These are phyloP conservation scores for Rhizopogon vulgaris DNA, from an alignment of 768 basidiomycete species.

Conservation along the genomic window DNA sequence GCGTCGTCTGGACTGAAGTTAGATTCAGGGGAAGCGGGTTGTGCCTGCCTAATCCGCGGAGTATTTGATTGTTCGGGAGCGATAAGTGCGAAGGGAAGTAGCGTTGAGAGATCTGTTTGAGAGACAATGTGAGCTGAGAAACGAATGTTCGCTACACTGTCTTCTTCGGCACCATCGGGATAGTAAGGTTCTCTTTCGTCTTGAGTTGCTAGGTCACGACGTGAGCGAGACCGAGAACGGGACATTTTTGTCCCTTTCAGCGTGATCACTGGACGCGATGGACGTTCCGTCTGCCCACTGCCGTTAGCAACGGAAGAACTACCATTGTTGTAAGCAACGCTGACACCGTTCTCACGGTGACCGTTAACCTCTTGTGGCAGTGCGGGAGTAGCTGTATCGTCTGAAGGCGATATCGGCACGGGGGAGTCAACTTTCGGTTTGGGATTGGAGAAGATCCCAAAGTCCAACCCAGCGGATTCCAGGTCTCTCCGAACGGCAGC, in stretches of 20 bases:
- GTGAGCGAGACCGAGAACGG: conserved; percentile 69
- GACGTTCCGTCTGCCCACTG: conserved; percentile 46
- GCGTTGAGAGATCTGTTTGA: conserved; percentile 47
- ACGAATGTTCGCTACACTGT: conserved; percentile 69
- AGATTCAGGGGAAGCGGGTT: conserved; percentile 16
- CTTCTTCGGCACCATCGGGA: conserved; percentile 55
- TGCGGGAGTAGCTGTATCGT: conserved; percentile 8
- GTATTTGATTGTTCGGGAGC: conserved; percentile 54
- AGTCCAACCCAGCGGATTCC: conserved; percentile 58
- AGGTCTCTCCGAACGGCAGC: conserved; percentile 65
- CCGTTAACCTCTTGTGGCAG: conserved; percentile 18
- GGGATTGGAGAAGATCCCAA: conserved; percentile 65
- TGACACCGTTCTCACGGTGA: conserved; percentile 21
- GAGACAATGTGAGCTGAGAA: conserved; percentile 69
- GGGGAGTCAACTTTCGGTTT: conserved; percentile 15
- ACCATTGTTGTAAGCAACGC: conserved; percentile 21
- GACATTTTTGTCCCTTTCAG: conserved; percentile 39
- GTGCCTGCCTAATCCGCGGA: conserved; percentile 23
- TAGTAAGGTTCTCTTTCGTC: conserved; percentile 51
- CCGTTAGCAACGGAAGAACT: conserved; percentile 23
- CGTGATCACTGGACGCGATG: conserved; percentile 73
- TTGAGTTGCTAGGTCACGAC: conserved; percentile 57
- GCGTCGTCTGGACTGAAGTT: conserved; percentile 12
- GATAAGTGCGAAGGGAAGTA: conserved; percentile 78
- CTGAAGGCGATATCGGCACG: not conserved